Base-by-base conservation (phyloP, 2,329 filamentous ascomycete species). In the Cordyceps farinosa region DNA sequence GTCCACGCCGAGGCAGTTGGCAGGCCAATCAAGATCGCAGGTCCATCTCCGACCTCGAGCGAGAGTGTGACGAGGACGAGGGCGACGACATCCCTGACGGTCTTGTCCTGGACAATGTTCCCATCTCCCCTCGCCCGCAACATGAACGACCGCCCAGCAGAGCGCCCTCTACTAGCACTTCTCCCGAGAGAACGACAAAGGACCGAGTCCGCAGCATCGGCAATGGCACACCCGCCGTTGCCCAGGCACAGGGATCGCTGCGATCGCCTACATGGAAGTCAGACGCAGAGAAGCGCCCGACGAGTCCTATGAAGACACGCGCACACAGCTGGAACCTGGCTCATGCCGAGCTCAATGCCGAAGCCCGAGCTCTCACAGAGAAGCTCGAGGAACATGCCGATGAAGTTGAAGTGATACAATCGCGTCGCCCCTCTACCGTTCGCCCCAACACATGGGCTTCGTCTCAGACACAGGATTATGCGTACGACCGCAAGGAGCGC, bases 321-420 rank as follows among this genome's bases (percentile, higher is more conserved):
- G 86, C 87, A 34, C 88, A 88, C 74, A 92, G 90, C 67, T 95
- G 91, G 90, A 90, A 86, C 57, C 82, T 86, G 15, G 89, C 88
- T 17, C 78, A 90, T 67, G 84, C 84, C 1, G 85, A 89, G 55
- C 79, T 95, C 61, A 92, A 85, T 65, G 78, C 85, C 5, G 91
- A 95, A 70, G 88, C 90, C 11, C 89, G 87, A 72, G 86, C 86
- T 29, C 75, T 95, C 63, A 94, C 90, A 0, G 89, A 91, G 69
- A 91, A 90, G 69, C 78, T 95, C n/a, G 91, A 94, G 71, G 89
- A 89, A 70, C 89, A 91, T 69, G 87, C 89, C 10, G 87, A 88
- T 71, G 85, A 90, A 69, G 75, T 83, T 62, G 78, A 82, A 29
- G 74, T 70, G 67, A 70, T 67, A 67, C 75, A 77, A 5, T 62